Conservation (phyloP, 257 asterid species). For the Przewalskia tangutica region DNA sequence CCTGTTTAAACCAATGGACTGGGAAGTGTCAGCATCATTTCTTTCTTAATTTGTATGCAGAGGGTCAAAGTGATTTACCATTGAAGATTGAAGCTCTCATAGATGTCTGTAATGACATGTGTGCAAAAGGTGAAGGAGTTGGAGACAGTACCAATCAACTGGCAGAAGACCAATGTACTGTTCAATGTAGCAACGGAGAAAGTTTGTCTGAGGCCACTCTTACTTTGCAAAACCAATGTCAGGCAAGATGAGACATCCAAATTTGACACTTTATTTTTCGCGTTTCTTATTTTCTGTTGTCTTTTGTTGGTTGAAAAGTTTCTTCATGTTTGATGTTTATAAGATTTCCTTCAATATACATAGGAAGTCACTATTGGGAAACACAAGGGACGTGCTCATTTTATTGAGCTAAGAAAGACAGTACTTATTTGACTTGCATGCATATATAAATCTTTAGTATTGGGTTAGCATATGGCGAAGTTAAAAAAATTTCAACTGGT, state of each 20-base stretch:
- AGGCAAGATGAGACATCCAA: conserved; percentile 6
- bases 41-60: neutral
- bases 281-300: neutral
- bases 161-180: neutral
- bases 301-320: neutral
- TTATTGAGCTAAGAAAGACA: neutral
- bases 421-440: neutral
- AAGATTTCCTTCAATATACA: neutral
- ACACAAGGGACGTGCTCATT: neutral
- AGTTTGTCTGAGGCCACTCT: conserved; percentile 5
- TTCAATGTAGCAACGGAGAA: neutral
- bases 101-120: neutral
- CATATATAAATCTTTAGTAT: neutral
- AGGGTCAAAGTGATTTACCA: conserved; percentile 1
- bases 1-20: neutral
- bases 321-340: neutral
- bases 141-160: neutral
- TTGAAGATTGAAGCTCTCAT: neutral
- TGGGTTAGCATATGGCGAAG: neutral
- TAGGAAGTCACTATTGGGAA: neutral
- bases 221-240: conserved; percentile 4
- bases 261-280: neutral
- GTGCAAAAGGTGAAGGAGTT: neutral
- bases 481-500: neutral
- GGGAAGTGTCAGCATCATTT: neutral